Base-by-base conservation (phyloP, 805 yeast genomes). In the Groenewaldozyma salmanticensis region DNA sequence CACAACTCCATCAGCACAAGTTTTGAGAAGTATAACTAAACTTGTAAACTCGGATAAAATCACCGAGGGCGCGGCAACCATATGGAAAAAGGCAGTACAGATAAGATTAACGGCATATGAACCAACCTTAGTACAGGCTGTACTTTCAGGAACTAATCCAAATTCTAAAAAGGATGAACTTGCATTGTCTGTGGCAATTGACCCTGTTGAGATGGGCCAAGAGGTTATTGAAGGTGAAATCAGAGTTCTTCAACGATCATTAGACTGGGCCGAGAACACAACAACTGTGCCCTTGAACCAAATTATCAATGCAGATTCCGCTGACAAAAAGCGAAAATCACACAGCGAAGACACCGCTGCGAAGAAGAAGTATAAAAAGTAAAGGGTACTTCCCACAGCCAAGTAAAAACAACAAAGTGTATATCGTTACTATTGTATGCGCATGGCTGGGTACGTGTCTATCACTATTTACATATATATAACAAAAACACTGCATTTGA, bases 181-280 rank as follows among this genome's bases (percentile, higher is more conserved):
- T 17, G 45, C 38, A 16, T 18, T 17, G 3, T 17, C 24, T 6
- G 41, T 33, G 9, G 39, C 40, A 21, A 43, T 43, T 5, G 44
- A 47, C 31, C 38, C 43, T 15, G 32, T 36, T 21, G 36, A 44
- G 6, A 55, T 57, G 59, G 43, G 51, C 17, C 39, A 42, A 5
- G 59, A 58, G 38, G 52, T 59, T 1, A 38, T 52, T 5, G 27
- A 38, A 4, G 43, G 54, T n/a, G 64, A 59, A 37, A 43, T 47
- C 20, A 36, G 47, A n/a, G 50, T 59, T 4, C 47, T 60, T 5
- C 34, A 41, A 22, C 39, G 45, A 27, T 52, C 56, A 2, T 33
- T 42, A 4, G 50, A 51, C 11, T 57, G 58, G 59, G 43, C 42
- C 1, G 17, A 31, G 11, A 32, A 15, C 4, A 16, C 31, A 15